Evolutionary conservation across 2,329 filamentous ascomycete species (phyloP).

Genomic region (Rachicladosporium sp.): DNA sequence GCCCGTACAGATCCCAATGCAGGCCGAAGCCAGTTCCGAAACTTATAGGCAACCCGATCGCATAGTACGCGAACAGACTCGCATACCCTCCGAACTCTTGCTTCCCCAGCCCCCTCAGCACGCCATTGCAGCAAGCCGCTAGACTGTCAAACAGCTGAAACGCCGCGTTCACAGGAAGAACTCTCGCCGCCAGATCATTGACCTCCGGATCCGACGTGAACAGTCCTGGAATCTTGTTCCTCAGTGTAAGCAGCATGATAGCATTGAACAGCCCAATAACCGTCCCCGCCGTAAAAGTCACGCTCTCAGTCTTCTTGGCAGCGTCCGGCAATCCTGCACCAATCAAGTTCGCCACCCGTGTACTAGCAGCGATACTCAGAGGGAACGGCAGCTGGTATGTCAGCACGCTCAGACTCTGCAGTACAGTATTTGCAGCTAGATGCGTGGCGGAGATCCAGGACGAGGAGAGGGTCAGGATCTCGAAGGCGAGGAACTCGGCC

Average conservation of each 20-base stretch:
- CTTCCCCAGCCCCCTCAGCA: constrained; percentile 74
- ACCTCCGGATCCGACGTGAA: constrained; percentile 60
- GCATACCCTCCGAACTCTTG: constrained; percentile 85
- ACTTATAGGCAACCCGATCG: constrained; percentile 69
- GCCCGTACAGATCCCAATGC: constrained; percentile 62
- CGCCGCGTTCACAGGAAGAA: constrained; percentile 69
- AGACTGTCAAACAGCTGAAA: constrained; percentile 86
- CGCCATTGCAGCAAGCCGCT: constrained; percentile 68
- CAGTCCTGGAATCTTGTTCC: constrained; percentile 62
- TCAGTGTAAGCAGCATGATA: constrained; percentile 52
- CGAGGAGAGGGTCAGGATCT: constrained; percentile 73
- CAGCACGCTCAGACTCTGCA: constrained; percentile 64
- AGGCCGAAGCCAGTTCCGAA: constrained; percentile 67
- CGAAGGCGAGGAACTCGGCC: constrained; percentile 77
- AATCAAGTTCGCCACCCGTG: constrained; percentile 82
- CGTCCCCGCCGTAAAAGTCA: constrained; percentile 55
- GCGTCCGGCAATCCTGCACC: constrained; percentile 72
- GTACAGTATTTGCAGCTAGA: constrained; percentile 77
- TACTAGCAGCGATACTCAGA: constrained; percentile 75
- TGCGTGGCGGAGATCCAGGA: constrained; percentile 67
- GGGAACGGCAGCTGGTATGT: constrained; percentile 91
- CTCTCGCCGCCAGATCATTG: constrained; percentile 49
- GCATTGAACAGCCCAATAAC: constrained; percentile 72
- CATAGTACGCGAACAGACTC: constrained; percentile 77
- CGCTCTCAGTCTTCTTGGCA: constrained; percentile 67